Base-by-base conservation (phyloP, 1,284 basidiomycete species). In the Cutaneotrichosporon sp. region DNA sequence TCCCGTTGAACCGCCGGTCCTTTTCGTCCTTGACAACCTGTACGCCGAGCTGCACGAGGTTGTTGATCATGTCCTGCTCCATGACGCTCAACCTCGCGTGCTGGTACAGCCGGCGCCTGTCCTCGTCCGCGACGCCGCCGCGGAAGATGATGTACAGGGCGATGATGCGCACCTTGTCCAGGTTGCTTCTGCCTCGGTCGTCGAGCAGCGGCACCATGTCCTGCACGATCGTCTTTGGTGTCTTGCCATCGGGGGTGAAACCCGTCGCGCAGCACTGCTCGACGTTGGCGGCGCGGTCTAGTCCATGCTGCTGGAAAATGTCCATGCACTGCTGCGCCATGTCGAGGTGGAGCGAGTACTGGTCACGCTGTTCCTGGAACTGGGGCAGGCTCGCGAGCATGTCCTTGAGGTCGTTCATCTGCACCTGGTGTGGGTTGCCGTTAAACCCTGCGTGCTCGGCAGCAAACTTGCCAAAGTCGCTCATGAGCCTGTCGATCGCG, bases 311-410 rank as follows among this genome's bases (percentile, higher is more conserved):
- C 70, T 96, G 91, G 67, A 98, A 98, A 20, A 90, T 80, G 15
- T 77, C 80, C 94, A 98, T 98, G 69, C 92, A 97, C 64, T 93
- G 88, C 72, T 97, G 90, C 0, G 96, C 94, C 88, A 99, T 94
- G 63, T 86, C 94, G 40, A 98, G 78, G 75, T 99, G 96, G 30
- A 97, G 75, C 14, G 93, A 97, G 72, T 97, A 94, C 87, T 94
- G 72, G 44, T 98, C 93, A 62, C 94, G 84, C 64, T 90, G 89
- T 60, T 94, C 90, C 74, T 96, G 90, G 70, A 91, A 96, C 73
- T 97, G 91, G 3, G 94, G 93, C 55, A 99, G 72, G 65, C 80
- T 89, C 18, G 96, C 96, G 40, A 99, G 80, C 94, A 98, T 97
- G 68, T 98, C 94, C 73, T 97, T 96, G 88, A 99, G 93, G 74